phyloP scores from a whole-genome alignment of 305 asterid species.

The Plantago lanceolata region DNA sequence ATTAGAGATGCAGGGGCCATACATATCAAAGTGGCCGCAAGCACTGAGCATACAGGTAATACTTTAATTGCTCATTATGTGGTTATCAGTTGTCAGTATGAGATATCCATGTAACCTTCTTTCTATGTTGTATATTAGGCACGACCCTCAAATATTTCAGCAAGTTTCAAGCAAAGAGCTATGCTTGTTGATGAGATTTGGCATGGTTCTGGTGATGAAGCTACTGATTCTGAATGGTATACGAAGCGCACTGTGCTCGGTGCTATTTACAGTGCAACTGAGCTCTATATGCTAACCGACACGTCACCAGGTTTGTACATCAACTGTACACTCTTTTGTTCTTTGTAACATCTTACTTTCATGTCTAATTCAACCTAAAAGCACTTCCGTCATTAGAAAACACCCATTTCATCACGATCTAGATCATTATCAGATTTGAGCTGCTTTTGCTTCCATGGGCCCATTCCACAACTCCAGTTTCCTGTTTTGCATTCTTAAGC shows the following conservation, averaged over 20 bases:
- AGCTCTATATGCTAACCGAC: conserved; percentile 82
- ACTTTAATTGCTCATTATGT: conserved; percentile 10
- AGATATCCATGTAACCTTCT: conserved; percentile 6
- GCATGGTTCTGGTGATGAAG: conserved; percentile 82
- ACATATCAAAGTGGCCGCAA: conserved; percentile 86
- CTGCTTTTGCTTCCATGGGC: neutral
- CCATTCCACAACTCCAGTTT: neutral
- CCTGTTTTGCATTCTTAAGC: neutral
- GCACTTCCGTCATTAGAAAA: conserved; percentile 3
- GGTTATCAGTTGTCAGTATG: conserved; percentile 3
- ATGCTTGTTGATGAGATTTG: conserved; percentile 91
- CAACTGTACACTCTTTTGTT: conserved; percentile 6
- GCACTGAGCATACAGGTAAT: conserved; percentile 93
- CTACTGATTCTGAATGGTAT: conserved; percentile 73
- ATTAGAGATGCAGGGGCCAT: conserved; percentile 88
- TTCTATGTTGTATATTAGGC: conserved; percentile 40
- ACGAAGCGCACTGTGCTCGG: conserved; percentile 80
- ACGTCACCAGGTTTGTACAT: conserved; percentile 65
- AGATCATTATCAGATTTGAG: neutral
- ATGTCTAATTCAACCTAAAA: conserved; percentile 7
- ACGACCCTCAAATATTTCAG: conserved; percentile 64
- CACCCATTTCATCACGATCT: neutral
- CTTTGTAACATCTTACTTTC: conserved; percentile 14
- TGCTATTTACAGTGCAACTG: conserved; percentile 80
- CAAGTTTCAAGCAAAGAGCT: conserved; percentile 89